A percentile compares a stretch with the other conserved stretches of the same genome.
Conservation (phyloP, 2,329 filamentous ascomycete species). For the Talaromyces sp. region DNA sequence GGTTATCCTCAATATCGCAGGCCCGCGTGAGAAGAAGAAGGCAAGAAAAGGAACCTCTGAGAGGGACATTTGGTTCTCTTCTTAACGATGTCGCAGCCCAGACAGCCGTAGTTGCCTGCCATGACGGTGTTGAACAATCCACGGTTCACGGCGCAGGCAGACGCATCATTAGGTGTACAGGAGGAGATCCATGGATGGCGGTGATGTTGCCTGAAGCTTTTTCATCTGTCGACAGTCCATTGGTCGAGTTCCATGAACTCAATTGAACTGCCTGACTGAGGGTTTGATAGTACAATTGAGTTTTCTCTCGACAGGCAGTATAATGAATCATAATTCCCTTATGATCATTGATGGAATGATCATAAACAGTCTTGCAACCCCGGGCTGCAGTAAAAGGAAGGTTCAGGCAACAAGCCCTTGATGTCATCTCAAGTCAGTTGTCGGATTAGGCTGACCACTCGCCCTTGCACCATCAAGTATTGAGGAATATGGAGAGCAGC, state of each 20-base stretch:
- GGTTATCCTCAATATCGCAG: slow-evolving; percentile 2
- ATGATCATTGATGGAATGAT: not conserved
- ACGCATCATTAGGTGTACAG: not conserved
- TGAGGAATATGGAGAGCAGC: not conserved
- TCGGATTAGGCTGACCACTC: not conserved
- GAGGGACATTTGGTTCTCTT: not conserved
- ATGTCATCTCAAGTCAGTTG: not conserved
- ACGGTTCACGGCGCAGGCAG: not conserved
- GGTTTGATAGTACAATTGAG: not conserved
- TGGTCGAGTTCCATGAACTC: not conserved
- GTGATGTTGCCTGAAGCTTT: not conserved
- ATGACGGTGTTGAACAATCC: not conserved
- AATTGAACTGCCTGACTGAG: no score
- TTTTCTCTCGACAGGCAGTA: not conserved
- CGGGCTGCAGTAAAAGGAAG: not conserved
- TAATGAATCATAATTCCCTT: not conserved
- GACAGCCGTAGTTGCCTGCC: not conserved
- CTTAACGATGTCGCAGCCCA: not conserved
- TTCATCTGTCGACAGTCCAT: not conserved
- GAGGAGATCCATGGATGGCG: not conserved
- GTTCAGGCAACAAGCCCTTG: not conserved
- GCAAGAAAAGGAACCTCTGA: not conserved
- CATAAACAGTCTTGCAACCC: not conserved
- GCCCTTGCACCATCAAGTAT: not conserved
- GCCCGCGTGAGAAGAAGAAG: not conserved